phyloP scores from a whole-genome alignment of 257 asterid species.

The Solanum virginianum region DNA sequence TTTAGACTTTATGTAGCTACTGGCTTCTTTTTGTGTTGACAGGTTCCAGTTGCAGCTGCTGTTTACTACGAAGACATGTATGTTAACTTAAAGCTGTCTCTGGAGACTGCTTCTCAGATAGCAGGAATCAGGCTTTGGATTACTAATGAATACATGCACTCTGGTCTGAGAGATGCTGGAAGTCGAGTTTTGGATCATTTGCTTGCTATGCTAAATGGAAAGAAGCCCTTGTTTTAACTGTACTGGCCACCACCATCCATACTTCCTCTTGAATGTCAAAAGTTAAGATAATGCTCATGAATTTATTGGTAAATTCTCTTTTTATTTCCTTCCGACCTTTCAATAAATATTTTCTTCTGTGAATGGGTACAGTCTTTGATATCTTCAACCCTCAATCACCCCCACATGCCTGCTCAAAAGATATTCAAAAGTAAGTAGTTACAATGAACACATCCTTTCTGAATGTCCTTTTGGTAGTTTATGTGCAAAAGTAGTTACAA shows the following conservation, averaged over 20 bases:
- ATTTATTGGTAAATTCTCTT: background rate
- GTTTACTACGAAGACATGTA: slow-evolving; percentile 88
- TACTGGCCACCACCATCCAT: background rate
- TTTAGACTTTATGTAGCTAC: background rate
- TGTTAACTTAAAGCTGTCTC: slow-evolving; percentile 75
- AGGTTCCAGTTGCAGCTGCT: slow-evolving; percentile 97
- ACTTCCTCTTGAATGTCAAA: background rate
- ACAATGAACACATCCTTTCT: background rate
- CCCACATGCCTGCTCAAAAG: background rate
- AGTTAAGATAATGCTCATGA: background rate
- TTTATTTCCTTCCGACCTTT: background rate
- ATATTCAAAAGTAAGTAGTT: background rate
- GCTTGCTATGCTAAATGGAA: slow-evolving; percentile 75
- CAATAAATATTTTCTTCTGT: background rate
- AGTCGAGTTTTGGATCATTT: slow-evolving; percentile 60
- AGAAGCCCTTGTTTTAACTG: slow-evolving; percentile 64
- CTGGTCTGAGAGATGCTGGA: slow-evolving; percentile 85
- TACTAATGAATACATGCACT: slow-evolving; percentile 93
- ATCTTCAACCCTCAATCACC: background rate
- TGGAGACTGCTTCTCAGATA: slow-evolving; percentile 68
- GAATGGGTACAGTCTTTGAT: background rate
- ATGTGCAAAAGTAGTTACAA: background rate
- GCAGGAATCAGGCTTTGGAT: slow-evolving; percentile 78
- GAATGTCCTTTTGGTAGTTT: background rate
- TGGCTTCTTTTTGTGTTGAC: background rate